phyloP scores from a whole-genome alignment of 768 basidiomycete genomes.

The Panellus pusillus region DNA sequence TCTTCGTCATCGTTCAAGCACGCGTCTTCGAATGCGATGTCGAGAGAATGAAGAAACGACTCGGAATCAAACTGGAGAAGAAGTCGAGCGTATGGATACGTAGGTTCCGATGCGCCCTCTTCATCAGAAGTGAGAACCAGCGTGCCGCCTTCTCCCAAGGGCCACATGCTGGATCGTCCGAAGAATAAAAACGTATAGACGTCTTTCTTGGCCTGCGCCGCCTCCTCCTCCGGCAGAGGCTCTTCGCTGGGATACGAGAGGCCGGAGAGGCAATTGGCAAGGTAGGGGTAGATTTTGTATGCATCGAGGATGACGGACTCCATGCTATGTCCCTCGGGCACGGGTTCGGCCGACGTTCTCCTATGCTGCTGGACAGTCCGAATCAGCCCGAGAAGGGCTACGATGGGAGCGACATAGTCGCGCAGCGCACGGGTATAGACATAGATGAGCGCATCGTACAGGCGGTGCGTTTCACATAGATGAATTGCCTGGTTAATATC shows the following conservation, averaged over 20 bases:
- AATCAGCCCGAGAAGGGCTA: constrained; percentile 79
- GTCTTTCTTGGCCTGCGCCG: constrained; percentile 64
- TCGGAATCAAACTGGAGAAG: constrained; percentile 90
- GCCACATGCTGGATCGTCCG: constrained; percentile 79
- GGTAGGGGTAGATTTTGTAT: constrained; percentile 90
- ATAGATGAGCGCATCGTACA: constrained; percentile 94
- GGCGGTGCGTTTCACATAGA: constrained; percentile 77
- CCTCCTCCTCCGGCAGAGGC: constrained; percentile 63
- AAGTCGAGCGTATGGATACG: constrained; percentile 86
- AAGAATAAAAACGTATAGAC: constrained; percentile 86
- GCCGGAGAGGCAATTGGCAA: constrained; percentile 79
- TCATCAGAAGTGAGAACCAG: constrained; percentile 76
- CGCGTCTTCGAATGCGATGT: constrained; percentile 91
- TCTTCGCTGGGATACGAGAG: constrained; percentile 85
- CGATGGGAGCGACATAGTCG: constrained; percentile 88
- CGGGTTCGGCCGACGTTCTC: constrained; percentile 33
- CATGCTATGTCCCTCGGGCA: constrained; percentile 36
- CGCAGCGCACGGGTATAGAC: constrained; percentile 86
- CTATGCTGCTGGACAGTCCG: constrained; percentile 63
- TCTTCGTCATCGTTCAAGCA: constrained; percentile 88
- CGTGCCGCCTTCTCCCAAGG: constrained; percentile 65
- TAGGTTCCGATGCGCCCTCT: constrained; percentile 73
- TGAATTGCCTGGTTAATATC: constrained; percentile 92
- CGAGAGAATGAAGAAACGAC: constrained; percentile 89
- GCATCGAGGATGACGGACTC: constrained; percentile 70